Conservation (phyloP, 768 basidiomycete species). For the Podaxis rugospora region DNA sequence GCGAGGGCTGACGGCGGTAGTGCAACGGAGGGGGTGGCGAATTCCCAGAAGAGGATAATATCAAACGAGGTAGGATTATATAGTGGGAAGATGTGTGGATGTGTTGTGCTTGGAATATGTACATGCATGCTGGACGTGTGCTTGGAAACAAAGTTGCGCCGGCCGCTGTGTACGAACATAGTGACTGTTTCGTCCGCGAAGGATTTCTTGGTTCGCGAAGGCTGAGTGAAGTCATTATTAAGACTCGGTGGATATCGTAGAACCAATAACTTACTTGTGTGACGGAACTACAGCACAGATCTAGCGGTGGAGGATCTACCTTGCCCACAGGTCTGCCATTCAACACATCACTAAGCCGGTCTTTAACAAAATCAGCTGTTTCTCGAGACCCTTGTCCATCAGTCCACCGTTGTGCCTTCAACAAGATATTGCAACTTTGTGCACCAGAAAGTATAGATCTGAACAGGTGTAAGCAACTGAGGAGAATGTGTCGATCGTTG, state of each 20-base stretch:
- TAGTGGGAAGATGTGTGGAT: conserved; percentile 71
- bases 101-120: conserved; percentile 49
- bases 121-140: conserved; percentile 35
- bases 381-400: conserved; percentile 15
- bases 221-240: not conserved
- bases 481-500: conserved; percentile 6
- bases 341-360: conserved; percentile 10
- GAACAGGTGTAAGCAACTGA: conserved; percentile 1
- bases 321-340: conserved; percentile 4
- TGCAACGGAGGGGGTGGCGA: conserved; percentile 32
- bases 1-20: not conserved
- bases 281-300: conserved; percentile 14
- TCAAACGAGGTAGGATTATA: conserved; percentile 72
- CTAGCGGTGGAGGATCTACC: conserved; percentile 12
- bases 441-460: conserved; percentile 12
- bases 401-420: conserved; percentile 12
- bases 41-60: conserved; percentile 72
- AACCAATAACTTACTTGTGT: conserved; percentile 2
- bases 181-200: conserved; percentile 16
- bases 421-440: conserved; percentile 10
- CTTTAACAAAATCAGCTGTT: conserved; percentile 9
- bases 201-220: not conserved
- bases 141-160: conserved; percentile 34
- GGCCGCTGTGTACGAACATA: conserved; percentile 41
- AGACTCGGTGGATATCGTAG: not conserved